Evolutionary conservation across 306 rosid genomes (phyloP), one percentile per base, ranked within the genome.

Genomic region (Pterocarpus santalinus): DNA sequence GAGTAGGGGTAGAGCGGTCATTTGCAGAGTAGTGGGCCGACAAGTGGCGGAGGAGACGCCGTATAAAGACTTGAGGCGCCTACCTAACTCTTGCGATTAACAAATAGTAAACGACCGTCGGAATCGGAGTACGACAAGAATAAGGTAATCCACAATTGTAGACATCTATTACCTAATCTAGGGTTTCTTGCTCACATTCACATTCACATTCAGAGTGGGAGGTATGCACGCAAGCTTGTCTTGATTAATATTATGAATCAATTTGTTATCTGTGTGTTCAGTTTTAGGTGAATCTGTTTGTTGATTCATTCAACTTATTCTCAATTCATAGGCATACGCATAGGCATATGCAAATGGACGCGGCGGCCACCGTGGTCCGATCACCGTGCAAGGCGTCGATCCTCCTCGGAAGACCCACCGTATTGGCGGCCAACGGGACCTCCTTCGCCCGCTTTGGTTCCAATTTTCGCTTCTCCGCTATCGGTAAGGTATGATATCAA

Each of bases 401-500:
- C 36, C 66, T 69, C 65, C 28, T 79, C 3, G 52, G 70, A 32
- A 80, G 94, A 83, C 82, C 86, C 17, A 52, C 2, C 61, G 5
- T 55, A 55, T 16, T 55, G 61, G 61, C 61, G 61, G 9, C 85
- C 34, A 73, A 78, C n/a, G 75, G 84, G 0, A 64, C 86, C 43
- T 43, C 38, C 75, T 84, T 84, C 17, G 73, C 74, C 13, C 85
- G 87, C 7, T 71, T 88, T 69, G 72, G 74, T n/a, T 47, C 89
- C 47, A 79, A 80, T 61, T 69, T 66, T 43, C 81, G 73, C 43
- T 75, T 81, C 83, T 73, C 92, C 13, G 47, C 67, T 47, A 73
- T 92, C 33, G 47, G 64, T 47, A 91, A 87, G 90, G 98, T 94
- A 85, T 52, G 74, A 2, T 81, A 49, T 62, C 69, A 3, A 83